Evolutionary conservation across 75 land plant species (phyloP).

Genomic region (Sequoiadendron giganteum): DNA sequence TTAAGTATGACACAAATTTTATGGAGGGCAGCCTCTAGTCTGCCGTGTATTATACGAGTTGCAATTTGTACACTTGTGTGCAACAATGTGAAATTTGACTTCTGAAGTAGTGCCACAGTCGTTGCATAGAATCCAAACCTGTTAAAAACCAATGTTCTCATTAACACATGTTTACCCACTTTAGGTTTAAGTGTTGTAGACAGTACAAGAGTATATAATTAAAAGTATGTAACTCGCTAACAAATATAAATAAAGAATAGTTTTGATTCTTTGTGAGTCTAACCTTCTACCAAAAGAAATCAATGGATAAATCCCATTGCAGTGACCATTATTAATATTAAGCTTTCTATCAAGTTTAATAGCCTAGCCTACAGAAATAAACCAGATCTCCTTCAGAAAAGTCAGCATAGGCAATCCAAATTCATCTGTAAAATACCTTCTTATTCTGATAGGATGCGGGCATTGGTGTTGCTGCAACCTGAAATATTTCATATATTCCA

Average conservation of each 20-base stretch:
- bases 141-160: neutral
- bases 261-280: neutral
- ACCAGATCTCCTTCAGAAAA: neutral
- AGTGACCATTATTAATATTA: neutral
- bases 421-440: constrained; percentile 38
- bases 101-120: constrained; percentile 63
- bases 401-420: neutral
- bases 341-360: neutral
- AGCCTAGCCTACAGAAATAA: neutral
- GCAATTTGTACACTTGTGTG: constrained; percentile 69
- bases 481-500: neutral
- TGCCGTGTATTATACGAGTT: constrained; percentile 78
- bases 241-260: neutral
- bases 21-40: constrained; percentile 22
- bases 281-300: neutral
- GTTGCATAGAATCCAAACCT: constrained; percentile 88
- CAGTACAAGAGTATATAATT: neutral
- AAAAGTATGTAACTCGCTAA: neutral
- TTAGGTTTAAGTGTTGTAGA: neutral
- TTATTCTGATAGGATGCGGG: constrained; percentile 58
- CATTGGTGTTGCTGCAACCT: constrained; percentile 82
- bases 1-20: constrained; percentile 13
- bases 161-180: neutral
- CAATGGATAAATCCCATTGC: neutral
- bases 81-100: constrained; percentile 66